Conservation (phyloP, 2,329 filamentous ascomycete species). For the Macroventuria anomochaeta region DNA sequence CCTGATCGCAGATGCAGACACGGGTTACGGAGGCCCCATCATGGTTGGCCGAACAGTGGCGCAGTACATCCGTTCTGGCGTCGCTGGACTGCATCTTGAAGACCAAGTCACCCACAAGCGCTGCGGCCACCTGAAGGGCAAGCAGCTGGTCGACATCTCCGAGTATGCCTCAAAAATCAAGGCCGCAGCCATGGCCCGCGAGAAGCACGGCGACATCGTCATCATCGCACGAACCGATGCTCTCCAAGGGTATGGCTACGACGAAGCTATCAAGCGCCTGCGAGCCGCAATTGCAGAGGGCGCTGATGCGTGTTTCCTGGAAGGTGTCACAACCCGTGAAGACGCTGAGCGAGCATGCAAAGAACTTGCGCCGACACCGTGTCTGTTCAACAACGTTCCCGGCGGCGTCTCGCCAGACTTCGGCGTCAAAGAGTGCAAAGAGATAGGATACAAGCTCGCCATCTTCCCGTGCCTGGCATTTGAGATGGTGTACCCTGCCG, state of each 20-base stretch:
- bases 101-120: slow-evolving; percentile 70
- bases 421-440: slow-evolving; percentile 59
- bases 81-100: slow-evolving; percentile 68
- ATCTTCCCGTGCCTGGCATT: slow-evolving; percentile 58
- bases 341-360: slow-evolving; percentile 57
- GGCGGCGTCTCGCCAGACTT: slow-evolving; percentile 63
- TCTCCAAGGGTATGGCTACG: slow-evolving; percentile 63
- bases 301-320: slow-evolving; percentile 67
- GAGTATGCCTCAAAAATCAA: slow-evolving; percentile 64
- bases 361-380: slow-evolving; percentile 58
- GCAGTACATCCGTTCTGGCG: slow-evolving; percentile 61
- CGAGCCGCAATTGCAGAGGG: slow-evolving; percentile 60
- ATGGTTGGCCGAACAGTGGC: slow-evolving; percentile 61
- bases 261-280: slow-evolving; percentile 61
- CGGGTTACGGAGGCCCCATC: slow-evolving; percentile 57
- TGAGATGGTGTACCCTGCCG: slow-evolving; percentile 44
- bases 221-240: slow-evolving; percentile 71
- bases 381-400: slow-evolving; percentile 65
- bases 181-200: slow-evolving; percentile 60
- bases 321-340: slow-evolving; percentile 61
- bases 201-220: slow-evolving; percentile 62
- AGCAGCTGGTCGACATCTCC: slow-evolving; percentile 62
- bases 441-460: slow-evolving; percentile 65
- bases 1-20: slow-evolving; percentile 68
- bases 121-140: slow-evolving; percentile 69